phyloP scores from a whole-genome alignment of 208 protist genomes.

The Crithidia bombi region DNA sequence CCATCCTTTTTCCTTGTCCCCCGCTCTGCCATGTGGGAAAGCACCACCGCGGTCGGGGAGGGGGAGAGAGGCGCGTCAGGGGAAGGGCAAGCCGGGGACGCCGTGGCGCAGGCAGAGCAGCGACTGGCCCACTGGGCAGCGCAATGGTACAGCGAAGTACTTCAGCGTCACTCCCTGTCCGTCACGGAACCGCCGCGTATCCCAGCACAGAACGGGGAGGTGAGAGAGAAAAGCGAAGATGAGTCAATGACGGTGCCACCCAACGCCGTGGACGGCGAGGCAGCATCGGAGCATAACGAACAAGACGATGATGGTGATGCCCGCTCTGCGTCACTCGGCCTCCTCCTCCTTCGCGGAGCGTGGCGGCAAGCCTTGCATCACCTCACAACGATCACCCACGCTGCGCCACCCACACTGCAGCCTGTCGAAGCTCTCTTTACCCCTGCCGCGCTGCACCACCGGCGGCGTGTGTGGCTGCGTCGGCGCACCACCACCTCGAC shows the following conservation, averaged over 20 bases:
- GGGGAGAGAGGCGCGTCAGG: background rate
- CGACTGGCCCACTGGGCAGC: slow-evolving; percentile 17
- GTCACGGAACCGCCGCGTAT: too few species aligned
- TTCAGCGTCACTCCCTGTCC: slow-evolving; percentile 4
- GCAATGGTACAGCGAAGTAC: slow-evolving; percentile 10
- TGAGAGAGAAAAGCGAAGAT: too few species aligned
- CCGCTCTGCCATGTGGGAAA: background rate
- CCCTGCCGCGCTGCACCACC: slow-evolving; percentile 6
- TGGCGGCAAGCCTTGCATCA: slow-evolving; percentile 7
- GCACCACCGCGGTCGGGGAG: background rate
- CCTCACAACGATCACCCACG: background rate
- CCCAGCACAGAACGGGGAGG: too few species aligned
- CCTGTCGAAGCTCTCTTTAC: slow-evolving; percentile 9
- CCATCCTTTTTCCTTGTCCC: background rate
- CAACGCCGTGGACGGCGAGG: background rate
- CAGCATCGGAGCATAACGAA: background rate
- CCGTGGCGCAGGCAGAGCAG: slow-evolving; percentile 12
- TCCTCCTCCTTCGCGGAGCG: slow-evolving; percentile 13
- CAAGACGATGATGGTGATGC: background rate
- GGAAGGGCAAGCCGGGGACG: background rate
- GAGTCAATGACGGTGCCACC: too few species aligned
- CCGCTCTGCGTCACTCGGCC: slow-evolving; percentile 2
- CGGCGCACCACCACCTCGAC: background rate
- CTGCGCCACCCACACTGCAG: background rate
- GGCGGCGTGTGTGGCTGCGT: slow-evolving; percentile 9